Evolutionary conservation across 2,329 filamentous ascomycete species (phyloP).

Genomic region (Cytospora leucostoma): DNA sequence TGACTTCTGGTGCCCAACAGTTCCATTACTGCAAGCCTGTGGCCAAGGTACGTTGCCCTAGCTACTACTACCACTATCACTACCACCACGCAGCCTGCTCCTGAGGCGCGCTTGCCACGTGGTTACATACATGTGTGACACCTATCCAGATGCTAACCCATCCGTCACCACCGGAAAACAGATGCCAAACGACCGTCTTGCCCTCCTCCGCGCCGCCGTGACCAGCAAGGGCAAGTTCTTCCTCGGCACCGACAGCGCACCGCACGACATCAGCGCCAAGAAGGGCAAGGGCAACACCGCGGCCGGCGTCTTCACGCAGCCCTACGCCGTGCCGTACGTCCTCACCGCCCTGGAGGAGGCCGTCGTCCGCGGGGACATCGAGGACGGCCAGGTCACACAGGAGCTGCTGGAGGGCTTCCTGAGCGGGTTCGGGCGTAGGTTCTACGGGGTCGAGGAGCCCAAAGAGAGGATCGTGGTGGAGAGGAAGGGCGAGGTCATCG

Average conservation of each 20-base stretch:
- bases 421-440: slow-evolving; percentile 52
- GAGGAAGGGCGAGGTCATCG: slow-evolving; percentile 56
- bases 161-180: too few relatives aligned
- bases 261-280: slow-evolving; percentile 62
- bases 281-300: slow-evolving; percentile 58
- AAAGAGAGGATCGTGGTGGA: slow-evolving; percentile 58
- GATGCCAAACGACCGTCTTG: slow-evolving; percentile 65
- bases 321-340: slow-evolving; percentile 59
- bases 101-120: background rate
- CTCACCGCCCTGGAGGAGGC: slow-evolving; percentile 64
- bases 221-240: slow-evolving; percentile 68
- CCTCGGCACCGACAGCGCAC: slow-evolving; percentile 71
- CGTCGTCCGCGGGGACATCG: slow-evolving; percentile 54
- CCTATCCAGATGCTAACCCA: too few relatives aligned
- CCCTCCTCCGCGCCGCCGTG: slow-evolving; percentile 66
- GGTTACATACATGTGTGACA: too few relatives aligned
- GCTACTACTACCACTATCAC: background rate
- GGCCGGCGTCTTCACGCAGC: slow-evolving; percentile 80
- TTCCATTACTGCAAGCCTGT: slow-evolving; percentile 74
- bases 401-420: slow-evolving; percentile 58
- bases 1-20: slow-evolving; percentile 37
- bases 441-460: slow-evolving; percentile 56
- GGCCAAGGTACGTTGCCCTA: slow-evolving; percentile 46
- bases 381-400: slow-evolving; percentile 54
- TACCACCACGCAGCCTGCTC: background rate